Evolutionary conservation across 768 basidiomycete genomes (phyloP), one percentile per base, ranked within the genome.

Genomic region (Artomyces pyxidatus): DNA sequence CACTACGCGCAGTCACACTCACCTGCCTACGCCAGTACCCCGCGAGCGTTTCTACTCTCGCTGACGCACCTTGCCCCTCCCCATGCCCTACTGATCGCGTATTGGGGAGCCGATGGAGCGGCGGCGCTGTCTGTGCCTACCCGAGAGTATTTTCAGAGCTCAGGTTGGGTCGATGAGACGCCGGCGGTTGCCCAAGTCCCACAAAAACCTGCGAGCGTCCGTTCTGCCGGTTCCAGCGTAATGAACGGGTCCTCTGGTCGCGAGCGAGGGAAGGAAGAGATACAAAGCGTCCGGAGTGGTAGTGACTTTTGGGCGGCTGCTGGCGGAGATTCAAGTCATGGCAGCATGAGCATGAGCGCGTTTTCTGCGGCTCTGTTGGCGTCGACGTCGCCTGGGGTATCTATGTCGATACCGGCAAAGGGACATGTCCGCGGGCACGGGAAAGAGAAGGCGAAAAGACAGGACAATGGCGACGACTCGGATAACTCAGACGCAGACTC

Each of bases 131-230:
- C 85, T 14, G 65, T 91, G 6, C 89, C 88, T 0, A 90, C 88
- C 0, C 76, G 77, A 55, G 89, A 92, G 57, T 92, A 91, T 63
- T 87, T 89, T 61, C 89, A 92, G 55, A 82, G 81, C 55, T 88
- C 86, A 0, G 81, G 83, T 1, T 91, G 88, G 87, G 77, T 83
- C 3, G 81, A 81, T 50, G 75, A 78, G 1, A 28, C 66, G 58
- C 27, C 66, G 61, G 45, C 17, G 56, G 61, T 42, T 54, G 27
- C 35, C 23, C 49, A 67, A 1, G 58, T 64, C 28, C 45, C 43
- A 32, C 48, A 63, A 22, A 49, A 60, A 42, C 50, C 37, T 51
- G 59, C 45, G 55, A 54, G 16, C 60, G 61, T 42, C 47, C 47
- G 38, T 25, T 56, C 5, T 27, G 43, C 44, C 27, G n/a, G 19